Evolutionary conservation across 2,329 filamentous ascomycete genomes (phyloP).

Genomic region (Aureobasidium sp.): DNA sequence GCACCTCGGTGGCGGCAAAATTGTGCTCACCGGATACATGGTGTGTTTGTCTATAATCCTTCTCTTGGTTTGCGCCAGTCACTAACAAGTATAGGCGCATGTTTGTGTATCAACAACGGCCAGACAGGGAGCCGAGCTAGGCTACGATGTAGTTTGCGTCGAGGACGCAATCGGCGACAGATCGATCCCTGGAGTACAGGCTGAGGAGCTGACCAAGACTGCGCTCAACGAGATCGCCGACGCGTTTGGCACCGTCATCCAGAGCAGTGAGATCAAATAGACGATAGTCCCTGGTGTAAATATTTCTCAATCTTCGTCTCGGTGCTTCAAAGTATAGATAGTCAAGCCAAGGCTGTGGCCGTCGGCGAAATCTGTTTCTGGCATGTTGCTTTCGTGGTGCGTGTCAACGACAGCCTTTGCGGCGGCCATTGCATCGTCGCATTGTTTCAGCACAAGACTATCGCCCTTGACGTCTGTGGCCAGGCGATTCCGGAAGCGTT

Average conservation of each 20-base stretch:
- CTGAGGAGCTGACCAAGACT: constrained; percentile 45
- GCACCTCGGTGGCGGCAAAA: constrained; percentile 48
- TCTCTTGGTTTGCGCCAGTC: background rate
- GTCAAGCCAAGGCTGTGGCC: background rate
- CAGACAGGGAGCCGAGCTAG: constrained; percentile 49
- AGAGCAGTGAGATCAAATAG: constrained; percentile 40
- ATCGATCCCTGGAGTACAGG: constrained; percentile 54
- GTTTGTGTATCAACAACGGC: constrained; percentile 57
- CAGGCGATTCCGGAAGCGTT: background rate
- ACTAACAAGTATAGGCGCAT: constrained; percentile 42
- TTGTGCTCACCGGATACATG: constrained; percentile 55
- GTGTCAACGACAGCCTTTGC: background rate
- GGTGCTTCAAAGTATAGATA: constrained; percentile 2
- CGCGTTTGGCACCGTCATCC: constrained; percentile 53
- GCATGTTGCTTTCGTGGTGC: background rate
- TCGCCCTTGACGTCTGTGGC: background rate
- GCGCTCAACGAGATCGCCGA: constrained; percentile 53
- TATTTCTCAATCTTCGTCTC: background rate
- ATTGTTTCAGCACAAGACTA: background rate
- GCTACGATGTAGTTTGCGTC: constrained; percentile 54
- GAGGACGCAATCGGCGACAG: constrained; percentile 57
- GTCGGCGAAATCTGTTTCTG: constrained; percentile 8
- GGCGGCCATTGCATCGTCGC: background rate
- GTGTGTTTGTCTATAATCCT: constrained; percentile 11
- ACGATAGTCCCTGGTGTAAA: background rate